phyloP scores from a whole-genome alignment of 257 asterid genomes.

The Ophiorrhiza pumila region DNA sequence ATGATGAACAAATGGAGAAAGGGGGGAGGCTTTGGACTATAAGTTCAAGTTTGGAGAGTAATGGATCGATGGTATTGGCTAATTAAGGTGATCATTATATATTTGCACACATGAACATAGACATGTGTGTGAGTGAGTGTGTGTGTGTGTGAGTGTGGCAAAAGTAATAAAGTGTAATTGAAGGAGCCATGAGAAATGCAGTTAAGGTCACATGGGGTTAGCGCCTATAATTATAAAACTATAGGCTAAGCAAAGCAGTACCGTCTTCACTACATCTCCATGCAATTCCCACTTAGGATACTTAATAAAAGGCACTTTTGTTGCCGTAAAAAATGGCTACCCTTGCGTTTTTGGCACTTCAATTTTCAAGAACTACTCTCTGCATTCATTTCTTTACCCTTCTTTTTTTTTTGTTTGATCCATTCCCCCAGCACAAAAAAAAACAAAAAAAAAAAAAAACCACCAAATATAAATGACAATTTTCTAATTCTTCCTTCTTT shows the following conservation, averaged over 20 bases:
- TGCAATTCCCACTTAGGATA: constrained; percentile 26
- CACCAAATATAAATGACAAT: too few species aligned
- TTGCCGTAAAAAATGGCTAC: constrained; percentile 51
- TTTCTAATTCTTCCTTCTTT: too few species aligned
- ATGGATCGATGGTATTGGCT: too few species aligned
- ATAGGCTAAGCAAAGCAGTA: constrained; percentile 33
- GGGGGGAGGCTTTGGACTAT: too few species aligned
- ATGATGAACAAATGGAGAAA: too few species aligned
- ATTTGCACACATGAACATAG: constrained; percentile 13
- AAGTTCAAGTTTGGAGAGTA: too few species aligned
- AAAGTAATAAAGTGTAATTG: constrained; percentile 41
- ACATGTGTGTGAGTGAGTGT: constrained; percentile 4
- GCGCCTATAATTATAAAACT: constrained; percentile 7
- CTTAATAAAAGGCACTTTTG: constrained; percentile 39
- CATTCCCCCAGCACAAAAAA: neutral
- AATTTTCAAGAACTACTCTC: neutral
- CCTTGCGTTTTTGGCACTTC: constrained; percentile 42
- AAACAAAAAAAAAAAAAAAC: neutral
- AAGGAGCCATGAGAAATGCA: constrained; percentile 63
- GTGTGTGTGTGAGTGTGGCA: constrained; percentile 5
- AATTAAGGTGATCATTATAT: constrained; percentile 8
- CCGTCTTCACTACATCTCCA: constrained; percentile 36
- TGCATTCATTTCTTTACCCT: neutral
- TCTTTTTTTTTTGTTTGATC: neutral
- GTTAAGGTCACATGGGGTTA: constrained; percentile 84